Evolutionary conservation across 257 asterid species (phyloP).

Genomic region (Nicotiana sylvestris): DNA sequence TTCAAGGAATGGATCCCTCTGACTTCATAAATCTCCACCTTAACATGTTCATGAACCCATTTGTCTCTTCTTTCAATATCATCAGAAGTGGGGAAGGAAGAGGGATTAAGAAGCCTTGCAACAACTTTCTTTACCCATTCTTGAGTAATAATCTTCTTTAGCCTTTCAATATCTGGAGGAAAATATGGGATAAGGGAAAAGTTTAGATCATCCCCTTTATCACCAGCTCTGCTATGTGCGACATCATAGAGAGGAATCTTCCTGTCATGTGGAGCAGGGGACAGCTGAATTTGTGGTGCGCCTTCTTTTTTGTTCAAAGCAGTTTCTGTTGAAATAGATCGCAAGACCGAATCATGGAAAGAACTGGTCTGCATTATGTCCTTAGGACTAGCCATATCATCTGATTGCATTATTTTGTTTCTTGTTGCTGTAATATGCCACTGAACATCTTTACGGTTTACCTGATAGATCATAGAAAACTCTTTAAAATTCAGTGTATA

Average conservation of each 20-base stretch:
- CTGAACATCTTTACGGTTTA: constrained; percentile 55
- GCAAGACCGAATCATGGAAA: constrained; percentile 22
- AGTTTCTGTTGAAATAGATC: constrained; percentile 20
- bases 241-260: constrained; percentile 56
- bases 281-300: constrained; percentile 18
- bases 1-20: constrained; percentile 74
- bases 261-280: constrained; percentile 58
- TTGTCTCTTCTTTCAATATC: constrained; percentile 41
- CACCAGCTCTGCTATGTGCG: constrained; percentile 92
- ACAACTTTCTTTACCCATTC: constrained; percentile 70
- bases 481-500: neutral
- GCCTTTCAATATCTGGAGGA: constrained; percentile 72
- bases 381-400: constrained; percentile 15
- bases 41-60: constrained; percentile 49
- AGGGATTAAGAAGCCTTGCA: constrained; percentile 49
- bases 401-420: constrained; percentile 31
- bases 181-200: constrained; percentile 84
- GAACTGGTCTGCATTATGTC: constrained; percentile 18
- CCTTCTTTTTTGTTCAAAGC: neutral
- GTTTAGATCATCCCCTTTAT: constrained; percentile 83
- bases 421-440: constrained; percentile 56
- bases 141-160: constrained; percentile 58
- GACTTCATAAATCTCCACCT: constrained; percentile 81
- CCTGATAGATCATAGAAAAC: constrained; percentile 32
- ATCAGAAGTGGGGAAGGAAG: constrained; percentile 43